Evolutionary conservation across 2,329 filamentous ascomycete species (phyloP).

Genomic region (Calonectria pauciramosa): DNA sequence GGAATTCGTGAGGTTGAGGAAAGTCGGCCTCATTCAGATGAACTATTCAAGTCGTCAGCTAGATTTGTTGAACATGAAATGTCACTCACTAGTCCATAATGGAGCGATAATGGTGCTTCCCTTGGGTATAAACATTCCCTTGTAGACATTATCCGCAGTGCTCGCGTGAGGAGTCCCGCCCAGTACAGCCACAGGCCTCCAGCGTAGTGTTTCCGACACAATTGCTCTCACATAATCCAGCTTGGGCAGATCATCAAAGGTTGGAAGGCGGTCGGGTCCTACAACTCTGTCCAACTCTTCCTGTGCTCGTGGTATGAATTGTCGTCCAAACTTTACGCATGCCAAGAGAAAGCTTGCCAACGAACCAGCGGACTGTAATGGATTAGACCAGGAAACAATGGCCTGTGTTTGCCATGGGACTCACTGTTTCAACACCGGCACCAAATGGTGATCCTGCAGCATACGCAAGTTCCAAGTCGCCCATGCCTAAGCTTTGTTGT

Average conservation of each 20-base stretch:
- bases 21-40: slow-evolving; percentile 58
- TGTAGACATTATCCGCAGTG: slow-evolving; percentile 56
- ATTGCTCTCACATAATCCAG: slow-evolving; percentile 54
- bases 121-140: slow-evolving; percentile 60
- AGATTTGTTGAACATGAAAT: background rate
- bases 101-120: slow-evolving; percentile 58
- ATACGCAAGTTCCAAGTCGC: slow-evolving; percentile 59
- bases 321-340: slow-evolving; percentile 64
- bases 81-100: slow-evolving; percentile 57
- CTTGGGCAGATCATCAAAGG: slow-evolving; percentile 52
- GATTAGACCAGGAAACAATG: accelerated
- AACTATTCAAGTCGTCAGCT: slow-evolving; percentile 38
- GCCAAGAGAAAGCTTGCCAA: slow-evolving; percentile 65
- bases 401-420: background rate
- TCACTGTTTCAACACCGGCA: slow-evolving; percentile 58
- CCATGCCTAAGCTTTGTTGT: slow-evolving; percentile 56
- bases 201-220: slow-evolving; percentile 55
- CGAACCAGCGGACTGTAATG: slow-evolving; percentile 58
- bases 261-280: slow-evolving; percentile 52
- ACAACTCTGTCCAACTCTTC: slow-evolving; percentile 56
- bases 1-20: slow-evolving; percentile 55
- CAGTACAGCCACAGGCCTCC: slow-evolving; percentile 58
- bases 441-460: slow-evolving; percentile 61
- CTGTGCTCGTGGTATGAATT: slow-evolving; percentile 59
- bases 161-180: slow-evolving; percentile 62